A percentile compares a stretch with the other conserved stretches of the same genome.
Evolutionary conservation across 257 asterid genomes (phyloP).

Genomic region (Fraxinus excelsior): DNA sequence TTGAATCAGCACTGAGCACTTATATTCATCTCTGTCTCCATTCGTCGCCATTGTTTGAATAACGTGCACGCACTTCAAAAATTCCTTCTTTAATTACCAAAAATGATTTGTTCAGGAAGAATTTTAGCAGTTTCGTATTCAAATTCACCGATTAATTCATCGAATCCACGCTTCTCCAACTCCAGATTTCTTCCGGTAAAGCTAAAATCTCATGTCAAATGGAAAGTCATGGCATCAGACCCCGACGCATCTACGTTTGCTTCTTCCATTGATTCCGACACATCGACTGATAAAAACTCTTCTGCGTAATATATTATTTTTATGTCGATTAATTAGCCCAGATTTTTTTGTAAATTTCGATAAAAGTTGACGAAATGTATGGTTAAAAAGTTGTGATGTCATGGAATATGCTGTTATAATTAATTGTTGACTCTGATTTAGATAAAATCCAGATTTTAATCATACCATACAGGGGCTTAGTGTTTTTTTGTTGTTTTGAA

Average conservation of each 20-base stretch:
- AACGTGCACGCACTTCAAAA: neutral
- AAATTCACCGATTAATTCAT: conserved; percentile 37
- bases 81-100: neutral
- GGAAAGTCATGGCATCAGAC: conserved; percentile 63
- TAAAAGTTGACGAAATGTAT: no score
- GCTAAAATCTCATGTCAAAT: conserved; percentile 40
- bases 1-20: neutral
- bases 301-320: conserved; percentile 36
- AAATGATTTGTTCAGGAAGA: conserved; percentile 69
- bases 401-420: no score
- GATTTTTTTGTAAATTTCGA: no score
- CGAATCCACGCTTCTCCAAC: conserved; percentile 15
- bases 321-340: neutral
- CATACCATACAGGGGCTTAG: no score
- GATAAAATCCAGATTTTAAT: no score
- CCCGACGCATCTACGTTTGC: conserved; percentile 57
- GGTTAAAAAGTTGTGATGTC: no score
- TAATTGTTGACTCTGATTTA: no score
- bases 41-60: conserved; percentile 3
- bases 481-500: neutral
- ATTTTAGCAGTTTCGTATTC: conserved; percentile 52
- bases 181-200: conserved; percentile 36
- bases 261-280: conserved; percentile 45
- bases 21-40: conserved; percentile 24
- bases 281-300: conserved; percentile 45